Evolutionary conservation across 73 alveolate genomes (phyloP), one percentile per base, ranked within the genome.

Genomic region (Tetrahymena elliotti): DNA sequence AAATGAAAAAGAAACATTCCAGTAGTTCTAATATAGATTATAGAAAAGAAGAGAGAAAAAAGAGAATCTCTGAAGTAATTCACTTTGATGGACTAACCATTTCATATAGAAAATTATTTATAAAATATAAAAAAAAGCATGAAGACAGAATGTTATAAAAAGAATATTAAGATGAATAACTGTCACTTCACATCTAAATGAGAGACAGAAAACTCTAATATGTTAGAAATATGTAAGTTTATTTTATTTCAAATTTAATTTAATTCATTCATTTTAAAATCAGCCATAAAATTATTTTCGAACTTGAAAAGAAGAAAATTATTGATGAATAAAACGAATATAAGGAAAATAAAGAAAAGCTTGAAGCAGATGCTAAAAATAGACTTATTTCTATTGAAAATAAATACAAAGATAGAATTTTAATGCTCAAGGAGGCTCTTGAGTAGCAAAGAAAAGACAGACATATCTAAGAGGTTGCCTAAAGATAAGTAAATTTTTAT

Each of bases 281-380:
- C 27, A 94, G 96, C 18, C 96, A 94, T 88, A 84, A 94, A 39
- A 94, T 94, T 4, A 94, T 94, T 27, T 94, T 94, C 84, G 96
- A 94, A 41, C 93, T 94, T 35, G 96, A 94, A 83, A 94, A 94
- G 40, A 94, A 94, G 92, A 94, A 94, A 27, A 94, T 94, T 20
- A 94, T 94, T 33, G 96, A 94, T 88, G 96, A 94, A 36, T 52
- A 94, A 31, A 94, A 94, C 11, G 96, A 94, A 38, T 94, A 94
- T 53, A 38, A 47, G 53, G 93, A 94, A 94, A 88, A 18, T 38
- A 84, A 94, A 94, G 68, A 94, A 94, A 41, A 94, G 54, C 93
- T 84, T 53, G 93, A 94, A 35, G 39, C 38, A 20, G 93, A 84
- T 20, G 93, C 95, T 35, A 94, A 94, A 94, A 94, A 94, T 94